Evolutionary conservation across 2,329 filamentous ascomycete genomes (phyloP), one percentile per base, ranked within the genome.

Genomic region (Fusarium chuoi): DNA sequence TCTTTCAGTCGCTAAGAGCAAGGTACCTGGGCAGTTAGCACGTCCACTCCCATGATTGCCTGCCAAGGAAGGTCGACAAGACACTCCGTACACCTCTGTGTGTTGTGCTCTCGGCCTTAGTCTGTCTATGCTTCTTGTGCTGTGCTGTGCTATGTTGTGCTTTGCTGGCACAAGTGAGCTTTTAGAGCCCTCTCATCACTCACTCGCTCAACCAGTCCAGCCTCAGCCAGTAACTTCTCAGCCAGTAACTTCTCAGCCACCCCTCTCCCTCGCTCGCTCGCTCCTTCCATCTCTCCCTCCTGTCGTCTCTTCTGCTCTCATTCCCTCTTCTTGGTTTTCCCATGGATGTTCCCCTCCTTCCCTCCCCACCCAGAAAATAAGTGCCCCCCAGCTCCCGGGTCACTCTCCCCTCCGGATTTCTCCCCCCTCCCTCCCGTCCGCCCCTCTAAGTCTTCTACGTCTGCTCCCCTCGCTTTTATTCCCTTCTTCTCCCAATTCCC

Each of bases 191-290:
- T 35, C 48, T 36, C 48, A 52, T 52, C 48, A 52, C 48, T 52
- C 56, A 33, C 46, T 49, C 22, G 15, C 15, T 33, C 28, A 49
- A 33, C 26, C 36, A 61, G 42, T 48, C 75, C 76, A 77, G 78
- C 75, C 75, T 77, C 71, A 76, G 69, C 71, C 72, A 74, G 75
- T 70, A 62, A 73, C 70, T 71, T 68, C 70, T 79, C 78, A 81
- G 76, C 77, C 78, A 80, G n/a, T n/a, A n/a, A 73, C 70, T 71
- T 68, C 70, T 79, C 78, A 81, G 76, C 77, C 78, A 80, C 79
- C 78, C 77, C 77, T 77, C 78, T 75, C 75, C 56, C 70, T 65
- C 61, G 61, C 64, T 67, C 61, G 45, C 44, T 67, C 61, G 45
- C 51, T 67, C 62, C 62, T 60, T 30, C 64, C 59, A 64, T 75